Evolutionary conservation across 75 land plant species (phyloP), one percentile per base, ranked within the genome.

Genomic region (Azolla pinnata): DNA sequence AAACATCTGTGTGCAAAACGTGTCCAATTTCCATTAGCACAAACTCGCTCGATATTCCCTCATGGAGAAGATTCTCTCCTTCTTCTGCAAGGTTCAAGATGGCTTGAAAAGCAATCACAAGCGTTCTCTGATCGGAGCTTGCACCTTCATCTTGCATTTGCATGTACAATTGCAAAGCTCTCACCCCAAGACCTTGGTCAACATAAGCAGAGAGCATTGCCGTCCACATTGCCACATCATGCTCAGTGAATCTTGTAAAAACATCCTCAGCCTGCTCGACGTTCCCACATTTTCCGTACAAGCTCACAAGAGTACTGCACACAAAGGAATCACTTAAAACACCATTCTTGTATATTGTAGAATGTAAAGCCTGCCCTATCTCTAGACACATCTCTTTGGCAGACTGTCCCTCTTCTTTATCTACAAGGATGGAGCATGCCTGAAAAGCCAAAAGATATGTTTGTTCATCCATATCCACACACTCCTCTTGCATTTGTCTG

Each of bases 401-500:
- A 18, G 49, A 46, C 21, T 46, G 49, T 2, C 3, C 14, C 3
- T 18, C 49, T 18, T 46, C 49, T 46, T 46, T 46, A 18, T 46
- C 49, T 46, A 14, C 49, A 4, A 46, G 17, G 21, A 3, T 23
- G n/a, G 49, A 18, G 21, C 49, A 46, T 4, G 49, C 49, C 21
- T 46, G 49, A 46, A 46, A 17, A 46, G 12, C n/a, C 23, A 17
- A 18, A 18, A 23, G 23, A 14, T 18, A 46, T 46, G 49, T 18
- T 2, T 18, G 49, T 23, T 46, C 49, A 23, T 46, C 49, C n/a
- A 23, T 18, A 46, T 2, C 21, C 38, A 63, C 23, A 54, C 25
- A 1, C 60, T 53, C 32, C 21, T 46, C 49, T 46, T 46, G 54
- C 62, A 65, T 33, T 17, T 20, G 45, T 16, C 21, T 32, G 10